Conservation (phyloP, 2,329 filamentous ascomycete species). For the Myriosclerotinia scirpicola region DNA sequence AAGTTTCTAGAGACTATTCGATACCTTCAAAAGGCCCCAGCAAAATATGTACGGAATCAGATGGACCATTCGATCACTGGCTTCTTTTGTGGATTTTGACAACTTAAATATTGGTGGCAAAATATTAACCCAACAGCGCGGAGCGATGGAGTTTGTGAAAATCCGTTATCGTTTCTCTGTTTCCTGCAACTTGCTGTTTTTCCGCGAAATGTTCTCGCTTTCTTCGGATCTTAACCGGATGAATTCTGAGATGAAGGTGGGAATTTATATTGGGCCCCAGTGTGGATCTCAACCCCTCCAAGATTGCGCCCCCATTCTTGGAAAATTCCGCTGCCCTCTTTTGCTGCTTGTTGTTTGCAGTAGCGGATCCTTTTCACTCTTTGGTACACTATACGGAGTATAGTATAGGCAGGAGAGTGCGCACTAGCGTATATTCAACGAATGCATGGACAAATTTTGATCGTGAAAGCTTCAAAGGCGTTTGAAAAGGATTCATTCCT, state of each 20-base stretch:
- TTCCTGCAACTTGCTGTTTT: no score
- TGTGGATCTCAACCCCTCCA: slow-evolving; percentile 12
- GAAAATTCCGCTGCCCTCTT: slow-evolving; percentile 5
- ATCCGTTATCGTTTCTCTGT: background rate
- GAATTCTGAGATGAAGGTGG: slow-evolving; percentile 11
- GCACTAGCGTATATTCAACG: background rate
- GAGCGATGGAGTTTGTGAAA: background rate
- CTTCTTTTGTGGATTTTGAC: slow-evolving; percentile 11
- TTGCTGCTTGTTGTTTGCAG: slow-evolving; percentile 13
- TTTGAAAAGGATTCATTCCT: background rate
- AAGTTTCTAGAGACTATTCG: slow-evolving; percentile 9
- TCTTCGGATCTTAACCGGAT: slow-evolving; percentile 14
- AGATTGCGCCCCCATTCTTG: slow-evolving; percentile 11
- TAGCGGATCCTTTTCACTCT: slow-evolving; percentile 10
- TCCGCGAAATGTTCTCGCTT: background rate
- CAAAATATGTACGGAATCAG: slow-evolving; percentile 4
- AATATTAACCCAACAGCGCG: background rate
- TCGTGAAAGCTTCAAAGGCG: slow-evolving; percentile 18
- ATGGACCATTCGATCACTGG: slow-evolving; percentile 12
- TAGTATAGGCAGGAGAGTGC: background rate
- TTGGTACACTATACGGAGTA: background rate
- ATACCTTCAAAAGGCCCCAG: background rate
- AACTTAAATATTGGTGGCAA: slow-evolving; percentile 16
- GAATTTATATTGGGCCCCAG: background rate
- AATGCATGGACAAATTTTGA: slow-evolving; percentile 11